A percentile compares a stretch with the other conserved stretches of the same genome.
phyloP scores from a whole-genome alignment of 805 yeast species.

The Dipodascopsis tothii region DNA sequence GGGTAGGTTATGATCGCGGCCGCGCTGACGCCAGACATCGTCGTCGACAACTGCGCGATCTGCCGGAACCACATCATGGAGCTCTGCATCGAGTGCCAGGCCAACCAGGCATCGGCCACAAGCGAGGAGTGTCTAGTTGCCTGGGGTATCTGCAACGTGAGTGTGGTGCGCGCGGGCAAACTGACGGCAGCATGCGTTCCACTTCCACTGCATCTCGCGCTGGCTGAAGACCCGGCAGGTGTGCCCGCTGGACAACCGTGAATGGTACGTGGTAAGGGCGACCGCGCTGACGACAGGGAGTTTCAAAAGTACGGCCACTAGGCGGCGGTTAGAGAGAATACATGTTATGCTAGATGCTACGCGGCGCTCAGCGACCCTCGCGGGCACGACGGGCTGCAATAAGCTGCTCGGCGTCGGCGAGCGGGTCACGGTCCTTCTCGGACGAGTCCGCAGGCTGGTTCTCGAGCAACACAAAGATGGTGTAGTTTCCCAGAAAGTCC shows the following conservation, averaged over 20 bases:
- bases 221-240: constrained; percentile 94
- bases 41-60: constrained; percentile 93
- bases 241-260: constrained; percentile 92
- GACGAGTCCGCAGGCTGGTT: constrained; percentile 29
- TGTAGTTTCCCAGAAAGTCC: constrained; percentile 68
- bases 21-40: constrained; percentile 46
- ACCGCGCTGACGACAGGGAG: constrained; percentile 26
- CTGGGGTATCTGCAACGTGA: constrained; percentile 81
- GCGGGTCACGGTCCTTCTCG: neutral
- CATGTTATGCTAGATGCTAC: no score
- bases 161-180: constrained; percentile 6
- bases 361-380: no score
- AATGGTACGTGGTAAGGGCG: constrained; percentile 46
- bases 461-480: constrained; percentile 72
- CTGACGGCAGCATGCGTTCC: constrained; percentile 70
- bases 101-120: constrained; percentile 56
- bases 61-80: constrained; percentile 98
- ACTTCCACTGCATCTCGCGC: constrained; percentile 88
- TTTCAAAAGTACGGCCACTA: constrained; percentile 65
- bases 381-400: no score
- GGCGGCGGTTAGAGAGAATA: no score
- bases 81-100: constrained; percentile 92
- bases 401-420: no score
- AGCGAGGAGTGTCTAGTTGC: constrained; percentile 85
- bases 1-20: constrained; percentile 33